A percentile compares a stretch with the other conserved stretches of the same genome.
Evolutionary conservation across 2,329 filamentous ascomycete species (phyloP).

Genomic region (Fusarium foetens): DNA sequence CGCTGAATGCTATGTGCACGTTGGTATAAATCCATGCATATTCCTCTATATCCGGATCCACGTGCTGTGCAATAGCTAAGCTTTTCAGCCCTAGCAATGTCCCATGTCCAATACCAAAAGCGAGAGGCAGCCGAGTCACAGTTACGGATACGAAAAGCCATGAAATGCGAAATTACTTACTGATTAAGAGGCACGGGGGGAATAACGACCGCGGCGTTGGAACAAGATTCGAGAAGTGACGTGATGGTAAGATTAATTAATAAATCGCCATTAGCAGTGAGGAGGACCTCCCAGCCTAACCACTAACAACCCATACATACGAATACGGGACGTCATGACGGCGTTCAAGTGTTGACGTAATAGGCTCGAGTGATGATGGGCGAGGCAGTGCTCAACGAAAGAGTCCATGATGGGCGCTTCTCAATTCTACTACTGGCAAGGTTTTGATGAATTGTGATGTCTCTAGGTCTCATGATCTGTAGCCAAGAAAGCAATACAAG

Average conservation of each 20-base stretch:
- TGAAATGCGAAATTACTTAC: not conserved
- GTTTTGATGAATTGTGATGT: not conserved
- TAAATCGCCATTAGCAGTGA: not conserved
- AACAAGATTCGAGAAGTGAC: conserved; percentile 9
- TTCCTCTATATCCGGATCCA: not conserved
- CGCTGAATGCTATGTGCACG: not conserved
- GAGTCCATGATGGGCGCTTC: conserved; percentile 30
- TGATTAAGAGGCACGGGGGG: conserved; percentile 1
- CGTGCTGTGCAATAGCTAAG: not conserved
- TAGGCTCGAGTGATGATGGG: conserved; percentile 22
- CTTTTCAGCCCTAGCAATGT: not conserved
- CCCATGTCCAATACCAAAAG: not conserved
- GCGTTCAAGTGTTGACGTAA: conserved; percentile 34
- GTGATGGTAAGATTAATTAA: conserved; percentile 26
- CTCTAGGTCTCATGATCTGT: conserved; percentile 24
- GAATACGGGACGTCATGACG: conserved; percentile 23
- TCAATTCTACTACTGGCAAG: not conserved
- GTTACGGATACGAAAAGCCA: conserved; percentile 15
- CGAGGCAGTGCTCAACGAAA: conserved; percentile 5
- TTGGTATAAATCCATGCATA: not conserved
- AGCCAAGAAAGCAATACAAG: not conserved
- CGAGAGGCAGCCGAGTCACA: not conserved
- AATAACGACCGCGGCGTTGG: not conserved
- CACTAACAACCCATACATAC: not conserved
- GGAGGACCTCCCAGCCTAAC: not conserved